These are phyloP conservation scores for Erigeron canadensis DNA, from an alignment of 129 eudicot genomes.

Conservation along the genomic window DNA sequence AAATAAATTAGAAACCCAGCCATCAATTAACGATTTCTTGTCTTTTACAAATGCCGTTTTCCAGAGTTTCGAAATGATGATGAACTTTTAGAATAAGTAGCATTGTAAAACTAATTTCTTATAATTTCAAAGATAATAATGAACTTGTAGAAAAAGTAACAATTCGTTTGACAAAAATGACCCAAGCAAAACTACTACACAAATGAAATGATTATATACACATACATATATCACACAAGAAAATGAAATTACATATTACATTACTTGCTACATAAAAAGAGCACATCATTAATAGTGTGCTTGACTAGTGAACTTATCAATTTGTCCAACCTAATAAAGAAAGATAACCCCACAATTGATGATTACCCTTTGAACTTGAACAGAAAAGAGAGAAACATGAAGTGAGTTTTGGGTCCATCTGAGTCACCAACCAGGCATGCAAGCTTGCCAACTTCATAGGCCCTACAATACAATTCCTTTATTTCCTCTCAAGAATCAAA, in stretches of 20 bases:
- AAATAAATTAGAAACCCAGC: too few relatives aligned
- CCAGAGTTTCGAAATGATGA: too few relatives aligned
- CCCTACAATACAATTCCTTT: not conserved
- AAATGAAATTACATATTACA: not conserved
- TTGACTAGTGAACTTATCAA: slow-evolving; percentile 6
- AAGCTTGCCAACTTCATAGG: slow-evolving; percentile 8
- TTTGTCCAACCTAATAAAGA: slow-evolving; percentile 17
- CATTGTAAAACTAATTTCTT: too few relatives aligned
- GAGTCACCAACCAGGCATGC: slow-evolving; percentile 17
- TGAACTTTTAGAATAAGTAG: too few relatives aligned
- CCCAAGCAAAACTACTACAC: not conserved
- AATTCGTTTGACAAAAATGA: too few relatives aligned
- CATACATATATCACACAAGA: not conserved
- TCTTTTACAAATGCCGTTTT: too few relatives aligned
- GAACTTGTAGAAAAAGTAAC: too few relatives aligned
- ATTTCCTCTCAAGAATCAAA: slow-evolving; percentile 14
- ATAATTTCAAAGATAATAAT: too few relatives aligned
- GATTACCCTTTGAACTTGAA: slow-evolving; percentile 6
- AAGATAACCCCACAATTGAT: not conserved
- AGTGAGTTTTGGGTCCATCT: slow-evolving; percentile 17
- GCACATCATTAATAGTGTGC: not conserved
- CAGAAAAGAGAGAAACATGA: slow-evolving; percentile 3
- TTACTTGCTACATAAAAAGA: too few relatives aligned
- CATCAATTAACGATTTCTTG: too few relatives aligned
- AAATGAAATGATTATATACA: not conserved